Percentiles rank a stretch among this genome's conserved stretches.
Evolutionary conservation across 768 basidiomycete genomes (phyloP).

Genomic region (Jaapia argillacea): DNA sequence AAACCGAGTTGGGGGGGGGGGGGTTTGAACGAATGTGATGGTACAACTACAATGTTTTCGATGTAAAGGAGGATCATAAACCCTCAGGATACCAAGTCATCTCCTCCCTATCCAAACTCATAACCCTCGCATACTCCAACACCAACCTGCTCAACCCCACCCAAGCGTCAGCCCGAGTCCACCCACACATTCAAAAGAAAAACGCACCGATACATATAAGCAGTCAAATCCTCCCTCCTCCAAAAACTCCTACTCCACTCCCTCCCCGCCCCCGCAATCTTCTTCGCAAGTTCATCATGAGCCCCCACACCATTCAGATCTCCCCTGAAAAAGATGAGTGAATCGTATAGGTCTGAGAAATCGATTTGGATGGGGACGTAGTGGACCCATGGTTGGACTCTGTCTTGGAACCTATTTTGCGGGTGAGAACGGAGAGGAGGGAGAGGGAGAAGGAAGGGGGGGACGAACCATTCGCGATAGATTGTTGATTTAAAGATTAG

Average conservation of each 20-base stretch:
- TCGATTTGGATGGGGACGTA: conserved; percentile 64
- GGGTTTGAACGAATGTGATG: no score
- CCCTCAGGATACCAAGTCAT: no score
- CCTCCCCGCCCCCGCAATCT: conserved; percentile 46
- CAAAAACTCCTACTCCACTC: conserved; percentile 49
- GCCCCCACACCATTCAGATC: conserved; percentile 43
- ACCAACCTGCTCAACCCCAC: conserved; percentile 27
- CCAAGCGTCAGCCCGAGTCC: not conserved
- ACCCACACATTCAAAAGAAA: not conserved
- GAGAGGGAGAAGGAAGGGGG: not conserved
- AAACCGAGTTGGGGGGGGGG: no score
- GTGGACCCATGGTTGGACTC: conserved; percentile 61
- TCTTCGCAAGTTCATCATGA: conserved; percentile 48
- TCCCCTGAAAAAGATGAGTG: conserved; percentile 65
- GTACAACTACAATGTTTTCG: no score
- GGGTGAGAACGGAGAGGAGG: not conserved
- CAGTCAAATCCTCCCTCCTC: conserved; percentile 49
- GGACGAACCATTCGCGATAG: conserved; percentile 59
- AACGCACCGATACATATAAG: conserved; percentile 47
- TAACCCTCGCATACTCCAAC: conserved; percentile 44
- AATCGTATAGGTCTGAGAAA: conserved; percentile 59
- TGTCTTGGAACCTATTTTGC: conserved; percentile 40
- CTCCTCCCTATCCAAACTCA: conserved; percentile 32
- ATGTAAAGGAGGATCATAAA: no score
- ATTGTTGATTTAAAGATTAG: conserved; percentile 62